phyloP scores from a whole-genome alignment of 805 yeast species.

The Myxozyma neotropica region DNA sequence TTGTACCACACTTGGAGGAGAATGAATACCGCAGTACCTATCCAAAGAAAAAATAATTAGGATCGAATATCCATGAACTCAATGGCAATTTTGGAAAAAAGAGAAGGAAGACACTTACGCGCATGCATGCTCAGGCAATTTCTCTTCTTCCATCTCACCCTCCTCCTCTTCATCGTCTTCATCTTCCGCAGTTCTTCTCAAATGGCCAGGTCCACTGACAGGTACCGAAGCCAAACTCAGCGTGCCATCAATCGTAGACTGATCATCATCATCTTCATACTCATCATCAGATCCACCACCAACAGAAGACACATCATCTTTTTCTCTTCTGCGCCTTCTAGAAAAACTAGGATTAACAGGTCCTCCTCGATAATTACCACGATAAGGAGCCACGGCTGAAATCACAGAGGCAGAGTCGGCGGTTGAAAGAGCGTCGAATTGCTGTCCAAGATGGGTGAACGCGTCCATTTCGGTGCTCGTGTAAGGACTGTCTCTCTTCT shows the following conservation, averaged over 20 bases:
- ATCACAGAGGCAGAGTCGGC: slow-evolving; percentile 39
- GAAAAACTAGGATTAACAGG: not conserved
- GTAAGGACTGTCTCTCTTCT: not conserved
- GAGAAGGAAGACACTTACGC: too few relatives aligned
- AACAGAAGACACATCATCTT: not conserved
- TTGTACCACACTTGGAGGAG: slow-evolving; percentile 66
- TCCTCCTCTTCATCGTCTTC: slow-evolving; percentile 29
- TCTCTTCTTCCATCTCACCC: slow-evolving; percentile 33
- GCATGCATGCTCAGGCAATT: slow-evolving; percentile 51
- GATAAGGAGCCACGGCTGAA: slow-evolving; percentile 37
- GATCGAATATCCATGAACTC: too few relatives aligned
- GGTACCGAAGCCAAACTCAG: slow-evolving; percentile 30
- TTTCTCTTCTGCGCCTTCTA: not conserved
- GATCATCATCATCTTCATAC: slow-evolving; percentile 29
- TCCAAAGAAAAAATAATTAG: not conserved
- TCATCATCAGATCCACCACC: slow-evolving; percentile 9
- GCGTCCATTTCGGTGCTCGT: slow-evolving; percentile 21
- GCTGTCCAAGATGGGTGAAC: slow-evolving; percentile 30
- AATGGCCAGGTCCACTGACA: not conserved
- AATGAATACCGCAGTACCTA: slow-evolving; percentile 72
- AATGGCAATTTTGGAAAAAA: too few relatives aligned
- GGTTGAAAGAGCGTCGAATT: slow-evolving; percentile 24
- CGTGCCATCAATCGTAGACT: slow-evolving; percentile 33
- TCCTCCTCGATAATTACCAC: not conserved
- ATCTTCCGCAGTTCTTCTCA: slow-evolving; percentile 22